phyloP scores from a whole-genome alignment of 2,329 filamentous ascomycete genomes.

The Hypocreales sp. region DNA sequence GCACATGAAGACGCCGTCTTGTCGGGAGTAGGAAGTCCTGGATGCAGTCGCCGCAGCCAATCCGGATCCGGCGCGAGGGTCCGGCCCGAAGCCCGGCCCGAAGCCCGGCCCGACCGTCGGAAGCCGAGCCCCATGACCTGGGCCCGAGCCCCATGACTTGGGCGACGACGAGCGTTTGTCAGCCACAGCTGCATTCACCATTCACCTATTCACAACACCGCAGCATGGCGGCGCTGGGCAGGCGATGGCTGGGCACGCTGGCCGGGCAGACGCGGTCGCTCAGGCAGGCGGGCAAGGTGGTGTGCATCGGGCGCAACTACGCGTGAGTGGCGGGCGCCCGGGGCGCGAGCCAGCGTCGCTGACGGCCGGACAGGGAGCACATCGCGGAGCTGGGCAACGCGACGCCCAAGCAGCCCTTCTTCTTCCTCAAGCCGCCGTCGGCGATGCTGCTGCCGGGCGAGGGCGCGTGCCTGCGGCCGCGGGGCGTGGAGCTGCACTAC shows the following conservation, averaged over 20 bases:
- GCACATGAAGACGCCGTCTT: no score
- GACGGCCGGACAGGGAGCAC: conserved; percentile 51
- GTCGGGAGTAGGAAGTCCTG: no score
- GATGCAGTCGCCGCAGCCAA: no score
- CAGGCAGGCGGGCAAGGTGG: conserved; percentile 53
- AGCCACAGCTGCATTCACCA: no score
- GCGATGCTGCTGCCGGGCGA: conserved; percentile 67
- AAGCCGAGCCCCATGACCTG: no score
- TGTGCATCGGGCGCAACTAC: conserved; percentile 94
- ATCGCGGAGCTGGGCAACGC: conserved; percentile 80
- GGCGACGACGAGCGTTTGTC: no score
- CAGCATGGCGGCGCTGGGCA: conserved; percentile 18
- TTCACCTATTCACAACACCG: not conserved
- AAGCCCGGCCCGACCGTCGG: no score
- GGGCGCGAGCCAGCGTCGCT: not conserved
- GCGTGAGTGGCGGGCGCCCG: conserved; percentile 41
- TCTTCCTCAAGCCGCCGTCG: conserved; percentile 91
- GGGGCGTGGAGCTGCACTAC: conserved; percentile 76
- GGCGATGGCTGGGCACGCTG: conserved; percentile 21
- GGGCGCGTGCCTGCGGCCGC: conserved; percentile 68
- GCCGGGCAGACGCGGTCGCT: conserved; percentile 29
- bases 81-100: no score
- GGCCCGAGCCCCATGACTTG: no score
- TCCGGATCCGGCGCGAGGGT: no score
- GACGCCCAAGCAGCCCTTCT: conserved; percentile 89